Base-by-base conservation (phyloP, 75 land plant species). In the Pinus albicaulis region DNA sequence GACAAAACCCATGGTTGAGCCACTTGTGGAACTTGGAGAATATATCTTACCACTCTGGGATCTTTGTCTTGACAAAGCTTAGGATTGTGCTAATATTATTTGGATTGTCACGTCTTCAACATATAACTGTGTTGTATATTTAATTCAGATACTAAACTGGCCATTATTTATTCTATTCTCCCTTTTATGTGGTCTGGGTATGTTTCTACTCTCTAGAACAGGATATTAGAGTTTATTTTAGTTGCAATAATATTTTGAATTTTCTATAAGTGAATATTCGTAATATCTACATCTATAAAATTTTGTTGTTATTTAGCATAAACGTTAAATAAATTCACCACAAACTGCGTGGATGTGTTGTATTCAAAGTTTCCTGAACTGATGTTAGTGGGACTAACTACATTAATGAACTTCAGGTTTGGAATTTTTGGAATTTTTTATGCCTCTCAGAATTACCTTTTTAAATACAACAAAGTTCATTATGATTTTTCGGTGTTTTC, bases 391-490 rank as follows among this genome's bases (percentile, higher is more conserved):
- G 97, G 23, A 92, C 92, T 14, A 92, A 94, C 61, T 94, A 94
- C 71, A 25, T 75, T 13, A 94, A 92, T 85, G 92, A 94, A 64
- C 92, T 94, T 65, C 95, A 89, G 95, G 97, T 94, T 88, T 56
- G 38, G 34, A 38, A 68, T 68, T 20, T n/a, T 75, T 57, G n/a
- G 64, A 52, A 16, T 5, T 55, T 25, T 71, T 23, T 24, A 19
- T 61, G 28, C 19, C 20, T 25, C 4, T 25, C 34, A 14, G 68
- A 73, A n/a, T 14, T 53, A 64, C 56, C 10, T 44, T 65, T 80
- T 3, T 76, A 26, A 74, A 56, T 12, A 57, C 15, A 41, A 53
- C 38, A 56, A 62, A 22, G 13, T 72, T 17, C 8, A n/a, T 55
- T 53, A 58, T 56, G 55, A 76, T 80, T 55, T 77, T n/a, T 23